Evolutionary conservation across 768 basidiomycete species (phyloP).

Genomic region (Hemileccinum rubropunctum): DNA sequence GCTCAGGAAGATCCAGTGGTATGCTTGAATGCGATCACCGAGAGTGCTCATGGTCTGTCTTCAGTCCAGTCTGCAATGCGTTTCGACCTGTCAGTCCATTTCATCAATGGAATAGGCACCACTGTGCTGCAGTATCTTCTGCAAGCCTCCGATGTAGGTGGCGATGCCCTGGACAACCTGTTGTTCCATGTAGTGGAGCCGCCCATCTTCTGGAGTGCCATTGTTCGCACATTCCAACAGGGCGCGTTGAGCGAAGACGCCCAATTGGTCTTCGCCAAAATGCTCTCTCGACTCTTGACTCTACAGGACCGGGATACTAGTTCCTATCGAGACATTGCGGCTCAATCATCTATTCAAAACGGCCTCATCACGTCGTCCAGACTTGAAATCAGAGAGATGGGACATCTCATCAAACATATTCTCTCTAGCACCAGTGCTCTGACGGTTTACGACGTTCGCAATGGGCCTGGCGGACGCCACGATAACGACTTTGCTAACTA

Average conservation of each 20-base stretch:
- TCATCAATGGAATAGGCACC: conserved; percentile 43
- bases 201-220: conserved; percentile 46
- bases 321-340: conserved; percentile 38
- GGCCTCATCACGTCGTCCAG: conserved; percentile 21
- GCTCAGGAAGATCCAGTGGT: conserved; percentile 36
- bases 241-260: conserved; percentile 32
- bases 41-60: conserved; percentile 35
- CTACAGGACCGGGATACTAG: conserved; percentile 34
- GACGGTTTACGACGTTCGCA: conserved; percentile 13
- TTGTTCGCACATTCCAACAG: conserved; percentile 32
- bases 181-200: conserved; percentile 46
- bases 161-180: conserved; percentile 39
- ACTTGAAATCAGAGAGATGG: conserved; percentile 30
- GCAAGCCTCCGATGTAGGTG: conserved; percentile 38
- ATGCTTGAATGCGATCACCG: conserved; percentile 38
- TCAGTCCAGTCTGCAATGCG: conserved; percentile 41
- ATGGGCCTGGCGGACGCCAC: conserved; percentile 59
- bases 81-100: conserved; percentile 33
- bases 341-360: conserved; percentile 25
- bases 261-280: conserved; percentile 43
- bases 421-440: conserved; percentile 21
- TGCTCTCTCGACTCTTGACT: conserved; percentile 45
- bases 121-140: conserved; percentile 39
- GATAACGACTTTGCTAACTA: conserved; percentile 66
- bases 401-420: conserved; percentile 41